A percentile compares a stretch with the other conserved stretches of the same genome.
These are phyloP conservation scores for Diaporthe humulicola DNA, from an alignment of 2,329 filamentous ascomycete species.

Conservation along the genomic window DNA sequence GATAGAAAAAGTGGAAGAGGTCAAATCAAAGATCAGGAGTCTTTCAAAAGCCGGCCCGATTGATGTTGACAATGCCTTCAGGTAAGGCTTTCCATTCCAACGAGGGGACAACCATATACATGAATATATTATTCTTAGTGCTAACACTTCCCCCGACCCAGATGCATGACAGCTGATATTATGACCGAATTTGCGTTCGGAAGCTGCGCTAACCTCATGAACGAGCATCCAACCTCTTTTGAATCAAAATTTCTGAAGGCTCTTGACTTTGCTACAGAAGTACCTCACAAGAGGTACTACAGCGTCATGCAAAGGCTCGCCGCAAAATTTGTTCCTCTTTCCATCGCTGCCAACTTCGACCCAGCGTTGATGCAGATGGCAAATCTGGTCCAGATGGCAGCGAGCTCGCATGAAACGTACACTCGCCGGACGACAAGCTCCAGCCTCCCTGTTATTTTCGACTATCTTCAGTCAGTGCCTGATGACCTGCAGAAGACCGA, in stretches of 20 bases:
- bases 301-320: neutral
- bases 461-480: neutral
- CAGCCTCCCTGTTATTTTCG: neutral
- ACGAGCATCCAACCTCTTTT: neutral
- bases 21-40: neutral
- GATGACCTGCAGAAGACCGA: neutral
- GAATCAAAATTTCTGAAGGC: neutral
- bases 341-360: neutral
- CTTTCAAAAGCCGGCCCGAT: neutral
- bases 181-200: neutral
- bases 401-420: neutral
- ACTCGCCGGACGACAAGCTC: neutral
- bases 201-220: neutral
- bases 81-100: neutral
- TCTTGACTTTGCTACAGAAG: neutral
- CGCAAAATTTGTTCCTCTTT: neutral
- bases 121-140: neutral
- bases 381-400: neutral
- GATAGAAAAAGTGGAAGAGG: neutral
- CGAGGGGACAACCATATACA: neutral
- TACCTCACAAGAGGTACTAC: neutral
- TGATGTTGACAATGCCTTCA: neutral
- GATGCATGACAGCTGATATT: neutral
- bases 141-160: neutral
- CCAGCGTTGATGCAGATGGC: neutral